These are phyloP conservation scores for Aspergillus unguis DNA, from an alignment of 2,329 filamentous ascomycete species.

Conservation along the genomic window DNA sequence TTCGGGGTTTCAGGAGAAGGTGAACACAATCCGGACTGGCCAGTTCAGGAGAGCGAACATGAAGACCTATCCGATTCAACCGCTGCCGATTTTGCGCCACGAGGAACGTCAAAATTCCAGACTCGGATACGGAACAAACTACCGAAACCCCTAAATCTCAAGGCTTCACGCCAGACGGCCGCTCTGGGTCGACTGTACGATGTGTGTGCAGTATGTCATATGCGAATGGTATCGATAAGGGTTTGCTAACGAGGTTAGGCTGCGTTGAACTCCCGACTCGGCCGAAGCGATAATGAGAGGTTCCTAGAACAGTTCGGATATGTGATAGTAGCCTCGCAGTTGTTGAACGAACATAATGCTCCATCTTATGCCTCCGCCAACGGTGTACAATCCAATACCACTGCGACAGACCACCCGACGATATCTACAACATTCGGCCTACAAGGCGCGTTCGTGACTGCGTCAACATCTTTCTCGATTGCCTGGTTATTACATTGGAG, in stretches of 20 bases:
- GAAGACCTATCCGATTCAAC: constrained; percentile 27
- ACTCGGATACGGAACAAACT: constrained; percentile 49
- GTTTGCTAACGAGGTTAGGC: constrained; percentile 21
- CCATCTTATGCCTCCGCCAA: constrained; percentile 40
- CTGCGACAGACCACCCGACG: constrained; percentile 30
- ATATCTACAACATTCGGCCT: constrained; percentile 53
- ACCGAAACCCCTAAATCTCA: constrained; percentile 46
- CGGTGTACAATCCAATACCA: constrained; percentile 31
- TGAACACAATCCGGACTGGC: constrained; percentile 42
- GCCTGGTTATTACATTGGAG: constrained; percentile 70
- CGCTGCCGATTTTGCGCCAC: constrained; percentile 48
- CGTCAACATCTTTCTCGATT: constrained; percentile 58
- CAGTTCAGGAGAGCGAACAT: constrained; percentile 29
- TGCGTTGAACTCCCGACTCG: constrained; percentile 49
- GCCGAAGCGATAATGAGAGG: constrained; percentile 72
- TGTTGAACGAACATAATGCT: constrained; percentile 63
- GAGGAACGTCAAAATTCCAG: constrained; percentile 49
- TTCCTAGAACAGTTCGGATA: constrained; percentile 94
- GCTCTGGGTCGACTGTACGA: constrained; percentile 43
- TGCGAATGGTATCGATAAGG: not conserved
- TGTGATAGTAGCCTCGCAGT: constrained; percentile 84
- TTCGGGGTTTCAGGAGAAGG: constrained; percentile 42
- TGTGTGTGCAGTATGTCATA: constrained; percentile 45
- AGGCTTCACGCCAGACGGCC: constrained; percentile 27
- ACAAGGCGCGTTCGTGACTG: constrained; percentile 65